Percentiles rank a stretch among this genome's conserved stretches.
Evolutionary conservation across 1,284 basidiomycete genomes (phyloP).

Genomic region (Takashimella tepidaria): DNA sequence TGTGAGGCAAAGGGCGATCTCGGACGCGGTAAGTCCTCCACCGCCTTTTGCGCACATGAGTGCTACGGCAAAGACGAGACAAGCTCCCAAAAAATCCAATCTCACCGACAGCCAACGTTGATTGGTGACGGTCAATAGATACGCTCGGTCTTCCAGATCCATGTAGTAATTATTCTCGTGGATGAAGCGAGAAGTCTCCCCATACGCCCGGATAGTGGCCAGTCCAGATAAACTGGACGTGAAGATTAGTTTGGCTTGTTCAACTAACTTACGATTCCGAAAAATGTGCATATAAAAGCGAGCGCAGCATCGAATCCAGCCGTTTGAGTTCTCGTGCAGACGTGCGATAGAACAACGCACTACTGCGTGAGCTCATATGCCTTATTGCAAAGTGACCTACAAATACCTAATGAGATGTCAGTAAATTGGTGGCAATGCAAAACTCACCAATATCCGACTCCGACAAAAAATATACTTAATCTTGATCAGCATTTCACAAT

Average conservation of each 20-base stretch:
- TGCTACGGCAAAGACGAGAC: conserved; percentile 61
- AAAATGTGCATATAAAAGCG: conserved; percentile 71
- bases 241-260: conserved; percentile 32
- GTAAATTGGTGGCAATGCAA: background rate
- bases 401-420: conserved; percentile 2
- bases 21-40: conserved; percentile 58
- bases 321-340: conserved; percentile 67
- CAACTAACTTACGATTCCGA: conserved; percentile 59
- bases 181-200: conserved; percentile 60
- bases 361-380: too few relatives aligned
- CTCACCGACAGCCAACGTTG: conserved; percentile 69
- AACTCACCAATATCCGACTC: conserved; percentile 31
- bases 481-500: background rate
- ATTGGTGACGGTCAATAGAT: conserved; percentile 49
- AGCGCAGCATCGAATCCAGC: conserved; percentile 61
- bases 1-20: conserved; percentile 68
- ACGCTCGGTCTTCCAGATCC: conserved; percentile 67
- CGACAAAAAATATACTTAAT: conserved; percentile 26
- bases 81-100: conserved; percentile 66
- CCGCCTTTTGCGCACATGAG: conserved; percentile 47
- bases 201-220: conserved; percentile 68
- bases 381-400: conserved; percentile 1
- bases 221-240: conserved; percentile 55
- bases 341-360: conserved; percentile 65
- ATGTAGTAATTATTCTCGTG: conserved; percentile 64